These are phyloP conservation scores for Metschnikowia rubicola DNA, from an alignment of 805 yeast genomes.

Conservation along the genomic window DNA sequence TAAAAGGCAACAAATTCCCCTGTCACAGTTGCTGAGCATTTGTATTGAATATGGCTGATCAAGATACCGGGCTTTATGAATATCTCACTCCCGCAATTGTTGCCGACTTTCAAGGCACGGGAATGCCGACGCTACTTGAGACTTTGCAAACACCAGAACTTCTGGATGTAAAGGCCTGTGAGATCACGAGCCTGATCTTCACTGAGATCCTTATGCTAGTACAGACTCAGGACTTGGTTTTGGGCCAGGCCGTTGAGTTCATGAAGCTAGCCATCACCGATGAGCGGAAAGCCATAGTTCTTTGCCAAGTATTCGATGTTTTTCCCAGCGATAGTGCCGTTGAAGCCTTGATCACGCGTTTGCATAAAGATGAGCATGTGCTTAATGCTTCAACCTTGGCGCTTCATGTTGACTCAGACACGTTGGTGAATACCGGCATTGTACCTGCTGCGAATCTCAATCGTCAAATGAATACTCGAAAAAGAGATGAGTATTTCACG, in stretches of 20 bases:
- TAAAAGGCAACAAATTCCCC: no score
- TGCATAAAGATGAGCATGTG: conserved; percentile 20
- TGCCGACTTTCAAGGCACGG: conserved; percentile 28
- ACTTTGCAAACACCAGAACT: conserved; percentile 26
- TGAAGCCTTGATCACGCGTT: conserved; percentile 15
- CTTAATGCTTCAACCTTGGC: conserved; percentile 34
- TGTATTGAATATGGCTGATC: background rate
- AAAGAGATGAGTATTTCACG: conserved; percentile 44
- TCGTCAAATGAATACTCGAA: conserved; percentile 32
- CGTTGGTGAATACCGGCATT: conserved; percentile 24
- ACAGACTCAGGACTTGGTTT: conserved; percentile 20
- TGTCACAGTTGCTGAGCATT: no score
- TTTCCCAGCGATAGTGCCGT: conserved; percentile 29
- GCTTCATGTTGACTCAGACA: conserved; percentile 26
- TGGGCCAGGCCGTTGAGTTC: conserved; percentile 20
- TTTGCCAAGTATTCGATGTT: conserved; percentile 38
- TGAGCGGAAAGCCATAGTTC: conserved; percentile 30
- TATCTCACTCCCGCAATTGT: conserved; percentile 33
- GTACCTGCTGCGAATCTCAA: conserved; percentile 34
- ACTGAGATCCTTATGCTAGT: conserved; percentile 31
- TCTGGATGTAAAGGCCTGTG: conserved; percentile 16
- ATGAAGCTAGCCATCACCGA: conserved; percentile 27
- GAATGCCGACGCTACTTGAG: conserved; percentile 31
- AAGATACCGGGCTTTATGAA: conserved; percentile 2
- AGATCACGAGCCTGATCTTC: conserved; percentile 25